Conservation (phyloP, 2,329 filamentous ascomycete species). For the Knufia petricola region DNA sequence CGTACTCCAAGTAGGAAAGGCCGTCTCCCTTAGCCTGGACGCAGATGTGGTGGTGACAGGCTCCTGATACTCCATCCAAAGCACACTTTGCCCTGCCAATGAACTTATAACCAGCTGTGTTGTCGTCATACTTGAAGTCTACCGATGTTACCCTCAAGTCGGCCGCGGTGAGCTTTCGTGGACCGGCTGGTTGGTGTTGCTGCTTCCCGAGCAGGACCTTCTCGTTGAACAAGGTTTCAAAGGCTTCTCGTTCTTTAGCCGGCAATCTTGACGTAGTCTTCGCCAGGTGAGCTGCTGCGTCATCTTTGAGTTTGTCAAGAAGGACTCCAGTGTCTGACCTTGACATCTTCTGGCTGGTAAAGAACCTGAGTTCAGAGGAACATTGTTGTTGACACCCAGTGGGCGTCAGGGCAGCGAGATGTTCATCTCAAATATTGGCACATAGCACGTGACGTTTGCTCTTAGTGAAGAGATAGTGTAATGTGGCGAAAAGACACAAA, state of each 20-base stretch:
- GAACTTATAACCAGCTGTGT: not conserved
- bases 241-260: not conserved
- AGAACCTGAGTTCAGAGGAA: too few species aligned
- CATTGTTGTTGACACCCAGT: too few species aligned
- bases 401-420: too few species aligned
- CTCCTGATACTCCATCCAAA: not conserved
- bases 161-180: not conserved
- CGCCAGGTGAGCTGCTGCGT: not conserved
- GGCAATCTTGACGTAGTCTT: not conserved
- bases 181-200: not conserved
- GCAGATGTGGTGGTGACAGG: slow-evolving; percentile 20
- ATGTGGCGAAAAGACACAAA: too few species aligned
- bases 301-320: not conserved
- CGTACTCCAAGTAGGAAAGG: slow-evolving; percentile 21
- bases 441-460: too few species aligned
- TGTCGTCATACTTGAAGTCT: not conserved
- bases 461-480: too few species aligned
- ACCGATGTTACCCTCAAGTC: not conserved
- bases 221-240: not conserved
- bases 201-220: not conserved
- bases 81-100: not conserved
- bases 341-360: too few species aligned
- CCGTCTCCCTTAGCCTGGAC: slow-evolving; percentile 18
- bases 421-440: too few species aligned
- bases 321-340: too few species aligned